Evolutionary conservation across 805 yeast genomes (phyloP), one percentile per base, ranked within the genome.

Genomic region (Candida chilensis): DNA sequence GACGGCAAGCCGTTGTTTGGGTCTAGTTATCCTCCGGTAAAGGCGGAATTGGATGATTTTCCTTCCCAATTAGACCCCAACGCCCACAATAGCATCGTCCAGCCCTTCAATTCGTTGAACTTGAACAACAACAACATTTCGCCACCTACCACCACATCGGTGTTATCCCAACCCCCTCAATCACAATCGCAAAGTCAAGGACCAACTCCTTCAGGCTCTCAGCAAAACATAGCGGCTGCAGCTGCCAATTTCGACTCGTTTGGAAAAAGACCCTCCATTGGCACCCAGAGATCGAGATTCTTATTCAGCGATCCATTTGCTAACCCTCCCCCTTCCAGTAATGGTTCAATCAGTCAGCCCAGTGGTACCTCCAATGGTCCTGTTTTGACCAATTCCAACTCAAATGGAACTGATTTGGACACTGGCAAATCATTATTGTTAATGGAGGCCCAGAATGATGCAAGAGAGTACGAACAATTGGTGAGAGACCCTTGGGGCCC

Each of bases 241-340:
- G n/a, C n/a, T n/a, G n/a, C n/a, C n/a, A n/a, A n/a, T n/a, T n/a
- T n/a, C 35, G 60, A 61, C 19, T 43, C 46, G 19, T 51, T 49
- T 35, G 61, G 52, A 34, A 71, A 71, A 45, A 61, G 80, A 42
- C 73, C 75, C 30, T 64, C 76, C 12, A 49, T 71, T 28, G 73
- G 74, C 21, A 59, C 64, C 33, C 79, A 74, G 45, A 57, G 83
- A 40, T 75, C 83, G n/a, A 63, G 85, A 40, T 78, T 79, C 43
- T 60, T 79, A 22, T 79, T 79, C 46, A 69, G 78, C 39, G 86
- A 78, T 45, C 84, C 85, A 7, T 69, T 70, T 41, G 52, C 32
- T 16, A 32, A 26, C 21, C 16, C 18, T 3, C 36, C 17, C 10
- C 29, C 13, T 14, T 24, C 22, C n/a, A 21, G 17, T 4, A 29